phyloP scores from a whole-genome alignment of 192 early-diverging fungal species.

The Borealophlyctis nickersoniae region DNA sequence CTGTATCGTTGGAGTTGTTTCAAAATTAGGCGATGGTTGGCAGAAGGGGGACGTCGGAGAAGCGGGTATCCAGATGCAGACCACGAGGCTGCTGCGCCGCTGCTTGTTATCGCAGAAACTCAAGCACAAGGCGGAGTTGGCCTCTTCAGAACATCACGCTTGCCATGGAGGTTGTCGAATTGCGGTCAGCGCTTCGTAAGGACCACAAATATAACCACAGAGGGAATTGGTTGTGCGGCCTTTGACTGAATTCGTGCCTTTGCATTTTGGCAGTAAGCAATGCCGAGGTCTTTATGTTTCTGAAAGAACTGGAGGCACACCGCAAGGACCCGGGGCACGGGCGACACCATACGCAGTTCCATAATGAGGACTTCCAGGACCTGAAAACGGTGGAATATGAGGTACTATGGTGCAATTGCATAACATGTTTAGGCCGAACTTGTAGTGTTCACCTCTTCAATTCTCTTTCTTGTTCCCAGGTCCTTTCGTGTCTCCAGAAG shows the following conservation, averaged over 20 bases:
- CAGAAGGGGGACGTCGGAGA: no score
- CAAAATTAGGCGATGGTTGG: no score
- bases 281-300: conserved; percentile 16
- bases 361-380: conserved; percentile 17
- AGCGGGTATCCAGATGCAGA: no score
- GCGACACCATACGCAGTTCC: neutral
- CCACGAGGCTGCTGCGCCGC: no score
- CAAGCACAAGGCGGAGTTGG: no score
- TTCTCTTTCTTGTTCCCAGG: conserved; percentile 22
- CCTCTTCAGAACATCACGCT: no score
- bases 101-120: no score
- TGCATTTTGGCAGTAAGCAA: conserved; percentile 18
- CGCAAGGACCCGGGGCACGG: neutral
- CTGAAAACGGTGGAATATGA: conserved; percentile 12
- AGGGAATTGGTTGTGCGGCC: neutral
- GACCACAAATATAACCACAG: neutral
- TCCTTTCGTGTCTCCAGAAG: conserved; percentile 50
- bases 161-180: conserved; percentile 22
- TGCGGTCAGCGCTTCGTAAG: conserved; percentile 22
- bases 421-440: neutral
- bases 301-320: conserved; percentile 7
- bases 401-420: no score
- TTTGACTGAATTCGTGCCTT: no score
- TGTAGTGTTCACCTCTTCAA: neutral
- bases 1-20: neutral